Evolutionary conservation across 306 rosid genomes (phyloP), one percentile per base, ranked within the genome.

Genomic region (Benincasa hispida): DNA sequence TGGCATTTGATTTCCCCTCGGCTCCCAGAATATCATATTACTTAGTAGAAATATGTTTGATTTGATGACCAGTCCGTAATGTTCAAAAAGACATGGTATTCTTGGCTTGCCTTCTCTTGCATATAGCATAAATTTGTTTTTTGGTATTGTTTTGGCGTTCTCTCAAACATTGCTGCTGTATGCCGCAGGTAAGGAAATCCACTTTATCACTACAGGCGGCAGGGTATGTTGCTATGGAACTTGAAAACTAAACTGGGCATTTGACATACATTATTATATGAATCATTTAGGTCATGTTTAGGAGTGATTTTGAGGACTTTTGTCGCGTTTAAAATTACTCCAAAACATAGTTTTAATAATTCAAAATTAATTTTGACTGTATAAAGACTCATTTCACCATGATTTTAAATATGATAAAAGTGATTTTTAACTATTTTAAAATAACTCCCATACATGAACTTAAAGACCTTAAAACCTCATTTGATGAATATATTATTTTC

Each of bases 131-230:
- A 13, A 68, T 41, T 68, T 68, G 11, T 30, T 41, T n/a, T 12
- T 67, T 21, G 30, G 53, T 39, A 41, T 69, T 22, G 55, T 45
- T 12, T 42, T 13, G 0, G 22, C 19, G 22, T 41, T 69, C 37
- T 69, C 75, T 69, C 21, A 42, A 42, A 28, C 53, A 58, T 3
- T 61, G 62, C 25, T 47, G 67, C 25, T 11, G 13, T 63, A 51
- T 84, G 48, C 82, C 34, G 85, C 96, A 93, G 98, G 97, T 78
- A 91, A 86, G 83, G 81, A 83, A 70, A 91, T 93, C 80, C 89
- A 93, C 37, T 93, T 91, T 79, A 88, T 91, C 82, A 90, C 89
- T 2, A 96, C 96, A 66, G 96, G 98, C 76, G 91, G 98, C 77
- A 84, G 98, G 92, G 97, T 93, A 86, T 76, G 94, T 80, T 72